Conservation (phyloP, 2,329 filamentous ascomycete species). For the Aspergillus awamori region DNA sequence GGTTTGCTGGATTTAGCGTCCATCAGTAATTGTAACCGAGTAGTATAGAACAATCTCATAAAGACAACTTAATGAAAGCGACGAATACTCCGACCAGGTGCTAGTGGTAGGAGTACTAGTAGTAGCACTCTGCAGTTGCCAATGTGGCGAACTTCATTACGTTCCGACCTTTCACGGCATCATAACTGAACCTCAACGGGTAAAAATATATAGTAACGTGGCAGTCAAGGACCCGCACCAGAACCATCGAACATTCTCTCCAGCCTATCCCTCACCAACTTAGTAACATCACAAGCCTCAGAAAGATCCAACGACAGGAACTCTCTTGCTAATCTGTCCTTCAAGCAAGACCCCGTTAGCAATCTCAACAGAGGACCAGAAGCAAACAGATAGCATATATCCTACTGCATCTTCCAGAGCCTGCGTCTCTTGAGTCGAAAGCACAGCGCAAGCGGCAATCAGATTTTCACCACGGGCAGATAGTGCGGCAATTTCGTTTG, state of each 20-base stretch:
- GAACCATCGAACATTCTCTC: constrained; percentile 12
- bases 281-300: neutral
- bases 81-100: too few species aligned
- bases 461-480: constrained; percentile 75
- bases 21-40: neutral
- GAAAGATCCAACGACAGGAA: constrained; percentile 23
- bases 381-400: neutral
- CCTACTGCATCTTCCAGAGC: constrained; percentile 68
- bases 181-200: neutral
- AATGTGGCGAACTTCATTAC: too few species aligned
- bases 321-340: constrained; percentile 24
- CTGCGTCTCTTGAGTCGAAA: constrained; percentile 65
- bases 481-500: constrained; percentile 71
- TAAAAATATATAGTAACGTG: constrained; percentile 6
- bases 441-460: constrained; percentile 67
- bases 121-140: too few species aligned
- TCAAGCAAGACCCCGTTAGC: neutral
- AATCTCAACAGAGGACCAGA: neutral
- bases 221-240: neutral
- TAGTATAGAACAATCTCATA: neutral
- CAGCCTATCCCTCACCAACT: constrained; percentile 11
- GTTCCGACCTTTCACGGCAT: too few species aligned
- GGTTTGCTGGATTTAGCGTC: too few species aligned
- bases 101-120: too few species aligned
- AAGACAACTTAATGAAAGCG: too few species aligned